Conservation (phyloP, 805 yeast genomes). For the Hanseniaspora clermontiae region DNA sequence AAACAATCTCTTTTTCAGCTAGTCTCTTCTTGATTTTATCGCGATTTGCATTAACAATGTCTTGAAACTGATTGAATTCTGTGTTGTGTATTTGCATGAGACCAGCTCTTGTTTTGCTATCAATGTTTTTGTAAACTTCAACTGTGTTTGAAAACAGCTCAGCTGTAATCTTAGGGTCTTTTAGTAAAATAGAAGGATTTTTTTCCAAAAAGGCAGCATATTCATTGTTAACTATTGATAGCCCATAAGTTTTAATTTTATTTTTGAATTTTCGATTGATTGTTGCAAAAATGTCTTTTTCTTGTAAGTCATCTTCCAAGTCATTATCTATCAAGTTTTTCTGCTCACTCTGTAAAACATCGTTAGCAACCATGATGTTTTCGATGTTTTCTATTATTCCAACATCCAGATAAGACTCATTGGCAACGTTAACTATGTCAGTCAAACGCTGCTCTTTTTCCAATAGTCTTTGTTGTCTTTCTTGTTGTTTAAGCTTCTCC, state of each 20-base stretch:
- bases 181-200: slow-evolving; percentile 3
- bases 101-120: neutral
- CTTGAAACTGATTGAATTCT: slow-evolving; percentile 7
- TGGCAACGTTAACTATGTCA: slow-evolving; percentile 9
- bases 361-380: slow-evolving; percentile 9
- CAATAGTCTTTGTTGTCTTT: slow-evolving; percentile 3
- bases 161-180: slow-evolving; percentile 11
- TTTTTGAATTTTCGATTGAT: slow-evolving; percentile 3
- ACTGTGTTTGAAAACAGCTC: slow-evolving; percentile 6
- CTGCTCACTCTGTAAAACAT: neutral
- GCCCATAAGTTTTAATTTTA: slow-evolving; percentile 1
- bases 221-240: slow-evolving; percentile 1
- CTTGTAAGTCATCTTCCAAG: neutral
- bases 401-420: slow-evolving; percentile 11
- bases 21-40: neutral
- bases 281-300: neutral
- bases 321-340: neutral
- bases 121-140: neutral
- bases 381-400: slow-evolving; percentile 12
- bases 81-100: neutral
- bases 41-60: neutral
- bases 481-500: neutral
- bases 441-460: slow-evolving; percentile 11
- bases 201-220: slow-evolving; percentile 1
- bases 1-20: neutral